phyloP scores from a whole-genome alignment of 2,329 filamentous ascomycete genomes.

The Epichloe glyceriae region DNA sequence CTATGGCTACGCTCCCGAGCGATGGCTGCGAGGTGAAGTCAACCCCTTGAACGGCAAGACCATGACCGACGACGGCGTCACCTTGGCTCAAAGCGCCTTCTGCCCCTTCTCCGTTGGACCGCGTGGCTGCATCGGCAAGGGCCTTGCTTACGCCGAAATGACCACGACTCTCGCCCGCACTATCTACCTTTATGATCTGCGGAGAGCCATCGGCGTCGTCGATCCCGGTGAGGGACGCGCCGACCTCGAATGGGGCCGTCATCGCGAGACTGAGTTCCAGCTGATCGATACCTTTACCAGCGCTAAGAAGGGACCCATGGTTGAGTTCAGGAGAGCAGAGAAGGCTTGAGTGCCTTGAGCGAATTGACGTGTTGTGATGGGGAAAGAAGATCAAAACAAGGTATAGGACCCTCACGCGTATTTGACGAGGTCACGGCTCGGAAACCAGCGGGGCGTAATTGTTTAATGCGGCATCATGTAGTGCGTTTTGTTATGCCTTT shows the following conservation, averaged over 20 bases:
- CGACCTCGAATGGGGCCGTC: slow-evolving; percentile 39
- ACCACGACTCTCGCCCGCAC: slow-evolving; percentile 47
- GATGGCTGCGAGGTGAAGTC: slow-evolving; percentile 44
- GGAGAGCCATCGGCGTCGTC: slow-evolving; percentile 32
- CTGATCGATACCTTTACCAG: slow-evolving; percentile 62
- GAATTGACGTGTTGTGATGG: no score
- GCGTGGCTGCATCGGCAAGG: slow-evolving; percentile 60
- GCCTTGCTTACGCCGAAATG: slow-evolving; percentile 55
- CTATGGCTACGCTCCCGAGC: slow-evolving; percentile 47
- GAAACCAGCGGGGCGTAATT: no score
- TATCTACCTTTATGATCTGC: slow-evolving; percentile 48
- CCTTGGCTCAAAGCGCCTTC: slow-evolving; percentile 52
- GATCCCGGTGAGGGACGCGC: slow-evolving; percentile 40
- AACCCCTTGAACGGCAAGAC: slow-evolving; percentile 22
- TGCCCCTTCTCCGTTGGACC: slow-evolving; percentile 62
- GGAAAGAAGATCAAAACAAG: no score
- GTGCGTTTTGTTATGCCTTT: no score
- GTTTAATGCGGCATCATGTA: no score
- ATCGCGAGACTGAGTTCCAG: slow-evolving; percentile 50
- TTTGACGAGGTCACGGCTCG: no score
- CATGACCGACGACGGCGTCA: slow-evolving; percentile 37
- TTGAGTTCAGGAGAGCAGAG: slow-evolving; percentile 40
- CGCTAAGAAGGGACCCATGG: slow-evolving; percentile 55
- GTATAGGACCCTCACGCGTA: no score
- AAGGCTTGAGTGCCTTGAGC: slow-evolving; percentile 5